Base-by-base conservation (phyloP, 441 rosid species). In the Eruca vesicaria region DNA sequence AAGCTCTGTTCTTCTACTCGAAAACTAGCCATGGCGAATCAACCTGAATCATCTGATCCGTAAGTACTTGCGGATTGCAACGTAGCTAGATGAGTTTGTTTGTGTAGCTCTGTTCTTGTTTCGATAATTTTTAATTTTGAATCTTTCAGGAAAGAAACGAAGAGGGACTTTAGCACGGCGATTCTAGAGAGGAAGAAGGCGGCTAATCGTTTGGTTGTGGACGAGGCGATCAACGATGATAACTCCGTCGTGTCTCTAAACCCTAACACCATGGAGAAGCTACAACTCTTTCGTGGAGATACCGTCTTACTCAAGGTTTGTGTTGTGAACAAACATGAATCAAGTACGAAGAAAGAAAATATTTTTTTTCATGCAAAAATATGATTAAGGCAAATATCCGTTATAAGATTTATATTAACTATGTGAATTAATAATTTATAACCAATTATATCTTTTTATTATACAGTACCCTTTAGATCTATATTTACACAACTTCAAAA, bases 181-280 rank as follows among this genome's bases (percentile, higher is more conserved):
- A 84, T 84, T 67, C 57, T 84, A 75, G 87, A 84, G 72, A 65
- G 83, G 33, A 84, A 84, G 69, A 84, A 84, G 43, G 78, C 87
- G 55, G 84, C 83, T 18, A 84, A 84, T 74, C 84, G 87, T 31
- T 76, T 84, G 56, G 19, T 84, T 9, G 87, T 82, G 3, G 87
- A 84, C 28, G 87, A 84, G 56, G 80, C 87, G 1, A 38, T 84
- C 78, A 84, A 82, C 75, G 87, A 84, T 73, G 85, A 82, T 21
- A 82, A 82, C 78, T 82, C 85, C 33, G 85, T 82, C 36, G 83
- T 82, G 2, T 69, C 81, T 12, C 58, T 82, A 19, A 78, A 82
- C 52, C 85, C 85, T 12, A 79, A 74, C 5, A 82, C 85, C 16
- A 82, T 82, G 85, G 85, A 82, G 59, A 82, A 82, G 73, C 63